Percentiles rank a stretch among this genome's conserved stretches.
These are phyloP conservation scores for Serendipita sp. DNA, from an alignment of 768 basidiomycete genomes.

Conservation along the genomic window DNA sequence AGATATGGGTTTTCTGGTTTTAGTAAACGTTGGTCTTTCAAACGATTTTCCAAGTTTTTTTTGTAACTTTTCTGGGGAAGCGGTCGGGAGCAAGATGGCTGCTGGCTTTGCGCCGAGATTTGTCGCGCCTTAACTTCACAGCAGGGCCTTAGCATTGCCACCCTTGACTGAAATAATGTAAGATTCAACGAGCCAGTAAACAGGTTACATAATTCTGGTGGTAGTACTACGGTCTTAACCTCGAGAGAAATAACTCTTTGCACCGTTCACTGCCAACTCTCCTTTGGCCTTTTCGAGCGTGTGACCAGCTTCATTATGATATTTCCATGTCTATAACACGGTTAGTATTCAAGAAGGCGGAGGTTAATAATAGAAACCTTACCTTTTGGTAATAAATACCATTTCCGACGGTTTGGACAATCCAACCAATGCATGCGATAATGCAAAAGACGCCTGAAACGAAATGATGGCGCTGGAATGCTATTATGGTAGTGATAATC, in stretches of 20 bases:
- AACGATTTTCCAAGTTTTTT: constrained; percentile 10
- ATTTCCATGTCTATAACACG: neutral
- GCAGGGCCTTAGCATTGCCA: constrained; percentile 36
- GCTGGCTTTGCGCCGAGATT: neutral
- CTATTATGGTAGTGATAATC: constrained; percentile 77
- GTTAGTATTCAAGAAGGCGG: neutral
- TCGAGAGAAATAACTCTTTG: constrained; percentile 67
- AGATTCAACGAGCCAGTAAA: neutral
- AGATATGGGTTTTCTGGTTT: constrained; percentile 26
- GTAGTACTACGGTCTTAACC: constrained; percentile 3
- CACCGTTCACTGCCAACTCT: constrained; percentile 69
- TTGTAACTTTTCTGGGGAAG: constrained; percentile 19
- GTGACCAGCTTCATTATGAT: constrained; percentile 52
- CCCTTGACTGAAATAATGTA: neutral
- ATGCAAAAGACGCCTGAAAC: constrained; percentile 68
- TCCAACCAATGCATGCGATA: constrained; percentile 76
- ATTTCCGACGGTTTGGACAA: constrained; percentile 66
- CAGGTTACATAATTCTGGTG: neutral
- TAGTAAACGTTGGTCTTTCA: constrained; percentile 19
- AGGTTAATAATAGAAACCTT: neutral
- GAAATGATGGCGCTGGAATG: constrained; percentile 54
- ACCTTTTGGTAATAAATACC: constrained; percentile 69
- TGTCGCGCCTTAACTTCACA: constrained; percentile 3
- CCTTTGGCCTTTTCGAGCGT: constrained; percentile 79
- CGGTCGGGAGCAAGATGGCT: constrained; percentile 4